A percentile compares a stretch with the other conserved stretches of the same genome.
Evolutionary conservation across 768 basidiomycete species (phyloP).

Genomic region (Leccinum ochraceum): DNA sequence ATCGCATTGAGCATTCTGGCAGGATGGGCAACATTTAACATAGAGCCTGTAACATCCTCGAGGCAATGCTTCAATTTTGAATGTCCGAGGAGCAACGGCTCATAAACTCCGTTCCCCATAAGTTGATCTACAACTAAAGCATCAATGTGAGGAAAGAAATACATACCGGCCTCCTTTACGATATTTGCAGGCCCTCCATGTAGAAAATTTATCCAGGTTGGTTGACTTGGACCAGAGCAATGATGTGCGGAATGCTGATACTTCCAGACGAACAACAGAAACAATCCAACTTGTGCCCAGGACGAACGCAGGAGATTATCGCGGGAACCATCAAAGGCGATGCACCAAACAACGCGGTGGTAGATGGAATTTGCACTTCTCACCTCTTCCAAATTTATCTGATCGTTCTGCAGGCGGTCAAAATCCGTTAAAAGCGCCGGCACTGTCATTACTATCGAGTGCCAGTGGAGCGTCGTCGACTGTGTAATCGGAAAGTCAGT

Average conservation of each 20-base stretch:
- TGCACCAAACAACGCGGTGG: not conserved
- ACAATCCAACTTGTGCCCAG: not conserved
- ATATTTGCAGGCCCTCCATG: no score
- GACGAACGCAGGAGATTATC: not conserved
- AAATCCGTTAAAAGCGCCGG: not conserved
- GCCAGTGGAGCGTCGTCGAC: no score
- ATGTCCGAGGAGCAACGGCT: not conserved
- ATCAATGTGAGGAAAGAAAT: not conserved
- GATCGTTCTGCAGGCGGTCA: not conserved
- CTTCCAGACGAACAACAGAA: no score
- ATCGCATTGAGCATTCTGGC: not conserved
- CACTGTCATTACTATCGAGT: not conserved
- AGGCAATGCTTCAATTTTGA: not conserved
- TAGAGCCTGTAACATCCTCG: not conserved
- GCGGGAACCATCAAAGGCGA: not conserved
- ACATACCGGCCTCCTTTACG: not conserved
- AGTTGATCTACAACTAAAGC: not conserved
- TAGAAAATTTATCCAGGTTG: no score
- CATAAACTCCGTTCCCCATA: not conserved
- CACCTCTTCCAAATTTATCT: not conserved
- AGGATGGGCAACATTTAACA: not conserved
- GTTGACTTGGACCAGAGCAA: not conserved
- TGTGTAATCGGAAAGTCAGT: no score
- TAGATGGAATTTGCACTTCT: no score
- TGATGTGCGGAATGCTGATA: not conserved